Evolutionary conservation across 2,329 filamentous ascomycete genomes (phyloP), one percentile per base, ranked within the genome.

Genomic region (Dothidotthia symphoricarpi): DNA sequence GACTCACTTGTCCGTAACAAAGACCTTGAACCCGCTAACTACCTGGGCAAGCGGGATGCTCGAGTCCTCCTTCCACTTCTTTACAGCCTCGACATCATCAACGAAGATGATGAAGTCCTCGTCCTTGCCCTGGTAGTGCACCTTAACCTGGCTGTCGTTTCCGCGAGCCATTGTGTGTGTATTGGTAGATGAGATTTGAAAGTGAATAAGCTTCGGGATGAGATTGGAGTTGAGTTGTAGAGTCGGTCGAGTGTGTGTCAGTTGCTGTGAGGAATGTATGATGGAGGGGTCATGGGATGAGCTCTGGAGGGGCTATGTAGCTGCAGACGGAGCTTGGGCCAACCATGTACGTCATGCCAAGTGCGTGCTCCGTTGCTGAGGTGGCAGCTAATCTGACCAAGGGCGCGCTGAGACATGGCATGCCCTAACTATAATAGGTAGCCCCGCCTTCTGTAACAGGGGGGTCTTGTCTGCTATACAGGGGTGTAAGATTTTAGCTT

Each of bases 1-100:
- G 24, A 74, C 86, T 73, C 77, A 96, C 90, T 84, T 86, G 75
- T 94, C 86, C 24, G 89, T 95, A 28, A 85, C 74, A 61, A 95
- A 95, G 61, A 98, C 76, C 77, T 95, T 87, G 77, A 88, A 97
- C 6, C 85, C 78, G 41, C 83, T 88, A 39, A 97, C 78, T 39
- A 98, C 90, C 59, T 96, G 83, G 1, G 86, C 78, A 31, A 97
- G 73, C 25, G 93, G 86, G 19, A 93, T 74, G 19, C 78, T 83
- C 63, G 80, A 82, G 74, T 97, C 91, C 4, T 66, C 73, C 75
- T 83, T 81, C 91, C 91, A 97, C 68, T 91, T 83, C 69, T 86
- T 75, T 59, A 88, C 82, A 32, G 77, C 75, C 44, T 86, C 65
- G 12, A 70, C 61, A 45, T 74, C 76, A 35, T 85, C 81, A 42